These are phyloP conservation scores for Blastobotrys mokoenaii DNA, from an alignment of 805 yeast genomes.

Conservation along the genomic window DNA sequence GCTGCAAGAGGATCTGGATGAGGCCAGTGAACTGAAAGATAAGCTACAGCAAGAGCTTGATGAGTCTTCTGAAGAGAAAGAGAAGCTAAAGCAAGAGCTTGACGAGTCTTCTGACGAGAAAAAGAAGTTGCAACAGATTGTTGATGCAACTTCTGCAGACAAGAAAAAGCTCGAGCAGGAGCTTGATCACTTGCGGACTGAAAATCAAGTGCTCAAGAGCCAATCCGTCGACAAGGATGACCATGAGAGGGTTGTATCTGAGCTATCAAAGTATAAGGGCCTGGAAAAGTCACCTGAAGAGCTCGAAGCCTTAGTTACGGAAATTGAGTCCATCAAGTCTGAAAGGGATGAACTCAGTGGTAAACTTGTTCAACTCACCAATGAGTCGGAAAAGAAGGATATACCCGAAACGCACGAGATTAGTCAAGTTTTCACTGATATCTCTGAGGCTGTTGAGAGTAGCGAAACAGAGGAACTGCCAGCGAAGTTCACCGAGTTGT, in stretches of 20 bases:
- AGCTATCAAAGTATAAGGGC: too few relatives aligned
- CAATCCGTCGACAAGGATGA: too few relatives aligned
- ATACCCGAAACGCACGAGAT: too few relatives aligned
- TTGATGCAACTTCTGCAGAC: too few relatives aligned
- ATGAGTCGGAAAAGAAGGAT: constrained; percentile 26
- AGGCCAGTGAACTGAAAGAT: constrained; percentile 3
- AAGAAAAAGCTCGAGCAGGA: too few relatives aligned
- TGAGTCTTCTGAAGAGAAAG: constrained; percentile 1
- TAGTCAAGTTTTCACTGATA: too few relatives aligned
- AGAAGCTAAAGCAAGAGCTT: constrained; percentile 2
- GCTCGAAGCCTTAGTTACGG: background rate
- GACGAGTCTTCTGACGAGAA: constrained; percentile 3
- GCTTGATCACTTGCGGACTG: too few relatives aligned
- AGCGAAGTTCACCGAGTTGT: too few relatives aligned
- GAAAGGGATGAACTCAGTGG: background rate
- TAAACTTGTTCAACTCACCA: constrained; percentile 17
- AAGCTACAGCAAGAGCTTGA: constrained; percentile 4
- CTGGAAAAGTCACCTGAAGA: too few relatives aligned
- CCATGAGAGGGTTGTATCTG: too few relatives aligned
- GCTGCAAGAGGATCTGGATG: constrained; percentile 8
- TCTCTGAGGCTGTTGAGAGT: background rate
- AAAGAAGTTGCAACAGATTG: background rate
- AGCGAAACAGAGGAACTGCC: background rate
- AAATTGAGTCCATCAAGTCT: background rate
- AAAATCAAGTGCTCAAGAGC: too few relatives aligned